These are phyloP conservation scores for Neoboletus magnificus DNA, from an alignment of 768 basidiomycete genomes.

Conservation along the genomic window DNA sequence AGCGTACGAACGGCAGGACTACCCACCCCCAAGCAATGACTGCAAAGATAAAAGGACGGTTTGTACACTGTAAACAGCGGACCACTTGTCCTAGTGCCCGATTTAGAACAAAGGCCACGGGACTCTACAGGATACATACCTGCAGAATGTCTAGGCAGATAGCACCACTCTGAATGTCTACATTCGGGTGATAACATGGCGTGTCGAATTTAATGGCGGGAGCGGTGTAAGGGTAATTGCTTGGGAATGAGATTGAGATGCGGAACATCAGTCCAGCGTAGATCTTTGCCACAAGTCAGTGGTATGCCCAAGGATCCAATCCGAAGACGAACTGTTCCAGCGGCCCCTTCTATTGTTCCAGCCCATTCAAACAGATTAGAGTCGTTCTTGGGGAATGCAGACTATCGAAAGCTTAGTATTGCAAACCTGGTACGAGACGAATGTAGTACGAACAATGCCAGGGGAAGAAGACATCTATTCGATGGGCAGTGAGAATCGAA, in stretches of 20 bases:
- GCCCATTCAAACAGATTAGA: conserved; percentile 88
- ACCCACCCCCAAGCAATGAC: conserved; percentile 79
- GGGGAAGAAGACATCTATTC: conserved; percentile 83
- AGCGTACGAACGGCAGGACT: not conserved
- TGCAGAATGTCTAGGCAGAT: conserved; percentile 90
- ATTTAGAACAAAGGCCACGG: conserved; percentile 4
- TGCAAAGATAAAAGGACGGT: conserved; percentile 87
- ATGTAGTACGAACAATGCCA: conserved; percentile 61
- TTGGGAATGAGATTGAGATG: conserved; percentile 80
- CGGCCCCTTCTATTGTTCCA: conserved; percentile 81
- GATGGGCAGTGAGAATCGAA: conserved; percentile 4
- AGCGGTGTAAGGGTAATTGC: conserved; percentile 85
- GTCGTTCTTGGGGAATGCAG: conserved; percentile 86
- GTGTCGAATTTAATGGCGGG: conserved; percentile 86
- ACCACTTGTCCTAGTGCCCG: conserved; percentile 77
- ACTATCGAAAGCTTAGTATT: conserved; percentile 41
- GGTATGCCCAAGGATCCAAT: not conserved
- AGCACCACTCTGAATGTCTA: conserved; percentile 71
- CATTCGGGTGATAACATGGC: conserved; percentile 90
- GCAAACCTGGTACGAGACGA: not conserved
- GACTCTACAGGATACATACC: conserved; percentile 36
- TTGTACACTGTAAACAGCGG: conserved; percentile 88
- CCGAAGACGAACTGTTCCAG: conserved; percentile 51
- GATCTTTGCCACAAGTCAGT: conserved; percentile 43
- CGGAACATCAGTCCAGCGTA: conserved; percentile 80